phyloP scores from a whole-genome alignment of 768 basidiomycete species.

The Daedaleopsis nitida region DNA sequence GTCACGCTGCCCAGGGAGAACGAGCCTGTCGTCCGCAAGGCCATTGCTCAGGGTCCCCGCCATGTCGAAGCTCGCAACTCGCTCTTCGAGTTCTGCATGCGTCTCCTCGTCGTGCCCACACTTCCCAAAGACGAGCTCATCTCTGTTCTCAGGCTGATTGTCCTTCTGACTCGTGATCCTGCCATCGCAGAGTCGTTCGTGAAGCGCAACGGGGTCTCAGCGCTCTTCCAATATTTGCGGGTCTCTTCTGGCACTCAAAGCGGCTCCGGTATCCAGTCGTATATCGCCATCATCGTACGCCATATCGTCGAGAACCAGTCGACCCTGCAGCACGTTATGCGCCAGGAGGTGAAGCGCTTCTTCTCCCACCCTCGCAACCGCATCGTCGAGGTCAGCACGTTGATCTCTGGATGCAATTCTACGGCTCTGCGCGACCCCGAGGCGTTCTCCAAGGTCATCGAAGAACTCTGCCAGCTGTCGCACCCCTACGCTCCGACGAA shows the following conservation, averaged over 20 bases:
- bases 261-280: slow-evolving; percentile 68
- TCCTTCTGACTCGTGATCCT: slow-evolving; percentile 79
- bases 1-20: slow-evolving; percentile 71
- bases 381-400: slow-evolving; percentile 67
- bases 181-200: slow-evolving; percentile 67
- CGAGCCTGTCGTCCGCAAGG: slow-evolving; percentile 56
- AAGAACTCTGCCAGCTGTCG: slow-evolving; percentile 70
- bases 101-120: slow-evolving; percentile 63
- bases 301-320: slow-evolving; percentile 83
- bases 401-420: slow-evolving; percentile 74
- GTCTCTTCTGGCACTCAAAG: slow-evolving; percentile 50
- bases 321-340: slow-evolving; percentile 72
- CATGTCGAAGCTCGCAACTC: slow-evolving; percentile 62
- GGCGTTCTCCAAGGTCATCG: slow-evolving; percentile 73
- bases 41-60: slow-evolving; percentile 58
- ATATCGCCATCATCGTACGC: slow-evolving; percentile 86
- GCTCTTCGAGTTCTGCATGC: slow-evolving; percentile 76
- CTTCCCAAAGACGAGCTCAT: slow-evolving; percentile 82
- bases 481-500: slow-evolving; percentile 49
- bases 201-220: slow-evolving; percentile 59
- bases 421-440: slow-evolving; percentile 81
- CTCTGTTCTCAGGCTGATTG: slow-evolving; percentile 79
- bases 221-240: slow-evolving; percentile 70
- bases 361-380: slow-evolving; percentile 73
- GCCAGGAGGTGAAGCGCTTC: slow-evolving; percentile 79